Evolutionary conservation across 108 stramenopile species (phyloP).

Genomic region (Cyclostephanos invisitatus): DNA sequence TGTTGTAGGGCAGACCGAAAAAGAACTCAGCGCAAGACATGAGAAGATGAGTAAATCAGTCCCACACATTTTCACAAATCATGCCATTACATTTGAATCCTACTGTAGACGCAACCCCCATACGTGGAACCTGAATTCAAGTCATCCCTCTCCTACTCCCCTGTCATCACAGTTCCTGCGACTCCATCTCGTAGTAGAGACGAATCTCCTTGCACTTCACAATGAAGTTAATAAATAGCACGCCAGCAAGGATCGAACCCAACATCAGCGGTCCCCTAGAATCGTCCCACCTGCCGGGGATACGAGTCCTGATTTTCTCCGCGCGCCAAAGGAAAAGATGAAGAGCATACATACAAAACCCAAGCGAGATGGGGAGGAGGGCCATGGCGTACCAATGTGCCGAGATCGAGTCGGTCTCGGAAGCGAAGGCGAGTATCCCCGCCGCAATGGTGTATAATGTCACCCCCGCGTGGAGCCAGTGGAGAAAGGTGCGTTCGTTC

Average conservation of each 20-base stretch:
- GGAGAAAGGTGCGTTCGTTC: conserved; percentile 96
- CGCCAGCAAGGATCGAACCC: conserved; percentile 61
- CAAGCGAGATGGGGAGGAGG: conserved; percentile 75
- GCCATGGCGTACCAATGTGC: conserved; percentile 84
- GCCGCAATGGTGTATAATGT: conserved; percentile 79
- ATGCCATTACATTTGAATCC: no score
- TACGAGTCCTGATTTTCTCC: conserved; percentile 79
- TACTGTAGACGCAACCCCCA: no score
- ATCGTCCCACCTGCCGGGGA: conserved; percentile 92
- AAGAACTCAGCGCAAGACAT: no score
- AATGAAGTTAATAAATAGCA: conserved; percentile 75
- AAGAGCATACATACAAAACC: conserved; percentile 83
- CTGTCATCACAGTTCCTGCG: neutral
- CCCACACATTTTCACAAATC: no score
- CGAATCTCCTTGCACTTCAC: conserved; percentile 59
- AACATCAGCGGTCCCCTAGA: conserved; percentile 81
- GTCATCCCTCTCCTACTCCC: neutral
- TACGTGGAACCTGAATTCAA: neutral
- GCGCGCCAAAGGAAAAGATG: conserved; percentile 84
- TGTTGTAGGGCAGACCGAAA: no score
- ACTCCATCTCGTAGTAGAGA: neutral
- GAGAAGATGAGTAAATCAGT: no score
- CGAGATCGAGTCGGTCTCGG: conserved; percentile 47
- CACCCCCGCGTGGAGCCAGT: conserved; percentile 92
- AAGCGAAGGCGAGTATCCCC: conserved; percentile 83